These are phyloP conservation scores for Aureobasidium sp. DNA, from an alignment of 2,329 filamentous ascomycete species.

Conservation along the genomic window DNA sequence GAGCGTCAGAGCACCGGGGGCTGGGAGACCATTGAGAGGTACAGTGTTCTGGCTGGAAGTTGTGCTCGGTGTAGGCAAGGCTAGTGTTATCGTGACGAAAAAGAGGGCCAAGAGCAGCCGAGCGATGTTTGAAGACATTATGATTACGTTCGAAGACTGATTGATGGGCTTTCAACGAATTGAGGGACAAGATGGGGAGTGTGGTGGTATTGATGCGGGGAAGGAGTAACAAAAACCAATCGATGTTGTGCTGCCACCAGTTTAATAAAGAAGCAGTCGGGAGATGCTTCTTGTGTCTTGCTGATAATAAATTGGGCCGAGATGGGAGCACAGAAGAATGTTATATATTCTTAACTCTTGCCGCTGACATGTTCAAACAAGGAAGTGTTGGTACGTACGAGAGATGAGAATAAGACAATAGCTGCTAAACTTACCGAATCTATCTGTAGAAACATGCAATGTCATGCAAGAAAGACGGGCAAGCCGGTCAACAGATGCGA, in stretches of 20 bases:
- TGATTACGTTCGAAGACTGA: neutral
- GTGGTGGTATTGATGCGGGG: neutral
- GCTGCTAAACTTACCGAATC: slow-evolving; percentile 4
- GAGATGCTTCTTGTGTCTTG: neutral
- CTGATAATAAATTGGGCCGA: neutral
- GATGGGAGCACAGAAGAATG: neutral
- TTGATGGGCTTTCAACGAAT: neutral
- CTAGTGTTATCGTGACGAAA: neutral
- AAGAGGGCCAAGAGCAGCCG: slow-evolving; percentile 4
- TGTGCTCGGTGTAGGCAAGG: neutral
- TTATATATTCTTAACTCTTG: neutral
- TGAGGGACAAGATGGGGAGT: neutral
- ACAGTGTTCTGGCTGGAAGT: neutral
- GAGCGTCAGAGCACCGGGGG: slow-evolving; percentile 15
- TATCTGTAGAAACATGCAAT: slow-evolving; percentile 7
- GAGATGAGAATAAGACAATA: neutral
- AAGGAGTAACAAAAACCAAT: neutral
- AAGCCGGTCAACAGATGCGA: neutral
- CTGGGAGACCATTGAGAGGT: slow-evolving; percentile 12
- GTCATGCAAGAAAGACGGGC: slow-evolving; percentile 11
- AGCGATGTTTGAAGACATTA: slow-evolving; percentile 2
- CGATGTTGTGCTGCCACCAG: neutral
- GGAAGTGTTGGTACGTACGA: neutral
- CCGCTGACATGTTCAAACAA: neutral
- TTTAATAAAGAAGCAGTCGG: neutral